phyloP scores from a whole-genome alignment of 1,284 basidiomycete species.

The Mycosarcoma maydis region DNA sequence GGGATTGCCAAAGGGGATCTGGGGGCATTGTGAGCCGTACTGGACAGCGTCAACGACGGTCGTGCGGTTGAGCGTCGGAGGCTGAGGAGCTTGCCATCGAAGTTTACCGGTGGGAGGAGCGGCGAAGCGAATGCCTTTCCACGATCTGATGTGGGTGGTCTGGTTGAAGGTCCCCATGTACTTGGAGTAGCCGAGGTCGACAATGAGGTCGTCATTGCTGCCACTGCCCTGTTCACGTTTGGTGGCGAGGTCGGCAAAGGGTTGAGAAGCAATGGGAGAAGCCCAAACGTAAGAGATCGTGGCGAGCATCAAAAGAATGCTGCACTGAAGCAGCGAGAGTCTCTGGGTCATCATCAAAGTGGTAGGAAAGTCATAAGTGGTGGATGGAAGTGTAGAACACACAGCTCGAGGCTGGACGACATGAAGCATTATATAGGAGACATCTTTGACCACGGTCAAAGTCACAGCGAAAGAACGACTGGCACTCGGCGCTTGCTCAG shows the following conservation, averaged over 20 bases:
- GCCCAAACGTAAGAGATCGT: neutral
- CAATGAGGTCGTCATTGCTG: conserved; percentile 13
- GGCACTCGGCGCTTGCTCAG: too few species aligned
- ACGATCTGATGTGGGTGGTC: conserved; percentile 19
- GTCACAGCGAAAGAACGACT: too few species aligned
- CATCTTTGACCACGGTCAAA: too few species aligned
- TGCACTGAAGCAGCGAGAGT: conserved; percentile 5
- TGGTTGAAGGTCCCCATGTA: conserved; percentile 26
- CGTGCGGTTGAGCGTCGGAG: conserved; percentile 17
- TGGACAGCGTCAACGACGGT: conserved; percentile 19
- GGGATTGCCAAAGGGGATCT: conserved; percentile 26
- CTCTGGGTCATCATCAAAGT: conserved; percentile 1
- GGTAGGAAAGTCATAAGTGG: neutral
- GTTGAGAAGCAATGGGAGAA: conserved; percentile 14
- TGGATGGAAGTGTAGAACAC: too few species aligned
- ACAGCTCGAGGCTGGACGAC: too few species aligned
- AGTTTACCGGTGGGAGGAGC: conserved; percentile 21
- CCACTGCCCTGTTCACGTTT: conserved; percentile 3
- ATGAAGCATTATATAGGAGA: too few species aligned
- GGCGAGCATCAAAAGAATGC: conserved; percentile 10
- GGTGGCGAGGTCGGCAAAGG: conserved; percentile 26
- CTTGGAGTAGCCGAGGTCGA: conserved; percentile 31
- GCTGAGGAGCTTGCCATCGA: conserved; percentile 36
- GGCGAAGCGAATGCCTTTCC: conserved; percentile 47
- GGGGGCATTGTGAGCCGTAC: conserved; percentile 29